A percentile compares a stretch with the other conserved stretches of the same genome.
These are phyloP conservation scores for Lolium multiflorum DNA, from an alignment of 176 grass and related monocot species.

Conservation along the genomic window DNA sequence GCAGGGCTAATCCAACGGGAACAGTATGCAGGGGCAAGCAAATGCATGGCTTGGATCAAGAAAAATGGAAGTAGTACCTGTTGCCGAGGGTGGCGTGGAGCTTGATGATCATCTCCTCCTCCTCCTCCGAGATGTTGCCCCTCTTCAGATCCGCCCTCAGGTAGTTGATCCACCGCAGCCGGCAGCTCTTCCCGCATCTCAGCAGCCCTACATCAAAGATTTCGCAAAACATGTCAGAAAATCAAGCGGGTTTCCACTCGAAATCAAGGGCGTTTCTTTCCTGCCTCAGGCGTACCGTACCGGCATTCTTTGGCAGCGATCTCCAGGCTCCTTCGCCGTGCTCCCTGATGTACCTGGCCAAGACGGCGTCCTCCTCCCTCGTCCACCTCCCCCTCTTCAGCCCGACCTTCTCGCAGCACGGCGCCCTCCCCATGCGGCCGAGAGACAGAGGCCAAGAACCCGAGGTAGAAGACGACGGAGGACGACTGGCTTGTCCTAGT, in stretches of 20 bases:
- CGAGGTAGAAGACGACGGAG: not conserved
- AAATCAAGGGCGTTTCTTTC: not conserved
- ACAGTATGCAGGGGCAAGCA: not conserved
- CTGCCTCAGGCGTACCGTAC: slow-evolving; percentile 17
- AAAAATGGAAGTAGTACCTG: not conserved
- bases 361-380: slow-evolving; percentile 61
- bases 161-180: slow-evolving; percentile 11
- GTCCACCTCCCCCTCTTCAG: slow-evolving; percentile 68
- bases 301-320: slow-evolving; percentile 66
- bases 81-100: slow-evolving; percentile 6
- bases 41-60: not conserved
- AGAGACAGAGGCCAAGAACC: not conserved
- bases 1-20: not conserved
- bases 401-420: slow-evolving; percentile 81
- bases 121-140: not conserved
- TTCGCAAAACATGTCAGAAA: not conserved
- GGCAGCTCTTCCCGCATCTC: not conserved
- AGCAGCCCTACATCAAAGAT: not conserved
- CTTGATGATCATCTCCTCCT: not conserved
- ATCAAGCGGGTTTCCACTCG: not conserved
- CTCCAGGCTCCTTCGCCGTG: slow-evolving; percentile 63
- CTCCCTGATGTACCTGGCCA: slow-evolving; percentile 52
- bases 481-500: not conserved
- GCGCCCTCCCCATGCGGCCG: slow-evolving; percentile 53
- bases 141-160: not conserved